These are phyloP conservation scores for Balamuthia mandrillaris DNA, from an alignment of 208 protist species.

Conservation along the genomic window DNA sequence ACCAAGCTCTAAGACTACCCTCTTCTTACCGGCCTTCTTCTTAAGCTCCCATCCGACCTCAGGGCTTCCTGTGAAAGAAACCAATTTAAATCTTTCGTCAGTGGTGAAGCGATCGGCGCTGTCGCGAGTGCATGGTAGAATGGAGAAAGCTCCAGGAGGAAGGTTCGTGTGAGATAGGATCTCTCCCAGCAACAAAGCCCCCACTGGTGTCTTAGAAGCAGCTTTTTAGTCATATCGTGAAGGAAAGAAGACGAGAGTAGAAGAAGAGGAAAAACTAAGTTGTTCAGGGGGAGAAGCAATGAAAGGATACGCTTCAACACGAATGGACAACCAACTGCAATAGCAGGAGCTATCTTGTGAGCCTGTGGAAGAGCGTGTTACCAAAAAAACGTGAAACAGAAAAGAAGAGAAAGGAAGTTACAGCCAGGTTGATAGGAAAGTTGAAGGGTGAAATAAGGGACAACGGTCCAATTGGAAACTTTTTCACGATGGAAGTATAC, in stretches of 20 bases:
- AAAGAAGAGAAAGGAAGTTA: not conserved
- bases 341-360: conserved; percentile 52
- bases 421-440: conserved; percentile 59
- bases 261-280: no score
- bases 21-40: not conserved
- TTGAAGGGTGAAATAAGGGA: conserved; percentile 63
- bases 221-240: no score
- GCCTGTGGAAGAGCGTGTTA: not conserved
- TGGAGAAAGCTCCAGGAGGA: conserved; percentile 48
- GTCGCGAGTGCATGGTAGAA: not conserved
- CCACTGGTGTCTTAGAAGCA: conserved; percentile 47
- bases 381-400: not conserved
- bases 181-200: conserved; percentile 46
- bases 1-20: conserved; percentile 46
- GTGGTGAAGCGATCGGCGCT: not conserved
- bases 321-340: conserved; percentile 41
- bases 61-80: not conserved
- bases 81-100: not conserved
- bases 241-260: no score
- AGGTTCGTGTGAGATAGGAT: conserved; percentile 16
- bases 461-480: conserved; percentile 54
- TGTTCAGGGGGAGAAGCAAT: no score
- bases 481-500: conserved; percentile 11
- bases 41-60: not conserved
- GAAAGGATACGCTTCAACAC: conserved; percentile 56